Conservation (phyloP, 208 protist genomes). For the Leishmania guyanensis region DNA sequence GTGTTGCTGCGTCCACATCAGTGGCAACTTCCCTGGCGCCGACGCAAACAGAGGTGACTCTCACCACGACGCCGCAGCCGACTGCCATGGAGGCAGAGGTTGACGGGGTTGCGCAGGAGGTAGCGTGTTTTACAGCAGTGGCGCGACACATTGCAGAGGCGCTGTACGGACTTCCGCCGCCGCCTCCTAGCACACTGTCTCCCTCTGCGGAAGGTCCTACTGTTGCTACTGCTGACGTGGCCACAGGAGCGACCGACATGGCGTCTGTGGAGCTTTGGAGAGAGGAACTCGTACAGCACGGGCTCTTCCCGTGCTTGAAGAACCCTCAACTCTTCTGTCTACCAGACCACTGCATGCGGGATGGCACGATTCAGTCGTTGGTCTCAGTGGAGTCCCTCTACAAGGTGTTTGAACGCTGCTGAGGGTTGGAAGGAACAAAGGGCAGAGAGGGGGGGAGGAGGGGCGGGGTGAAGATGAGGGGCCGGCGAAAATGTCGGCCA, state of each 20-base stretch:
- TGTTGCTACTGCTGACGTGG: neutral
- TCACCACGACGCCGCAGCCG: neutral
- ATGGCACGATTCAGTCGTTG: conserved; percentile 70
- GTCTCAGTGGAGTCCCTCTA: conserved; percentile 88
- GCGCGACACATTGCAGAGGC: conserved; percentile 68
- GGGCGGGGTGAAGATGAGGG: neutral
- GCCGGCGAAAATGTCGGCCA: neutral
- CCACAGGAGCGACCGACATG: neutral
- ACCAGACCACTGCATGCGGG: conserved; percentile 50
- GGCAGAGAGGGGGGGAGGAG: neutral
- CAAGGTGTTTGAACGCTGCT: conserved; percentile 92
- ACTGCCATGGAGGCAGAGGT: conserved; percentile 28
- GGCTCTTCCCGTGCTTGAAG: conserved; percentile 71
- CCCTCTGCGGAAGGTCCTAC: neutral
- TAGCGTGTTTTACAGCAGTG: conserved; percentile 69
- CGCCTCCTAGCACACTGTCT: neutral
- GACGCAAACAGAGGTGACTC: conserved; percentile 8
- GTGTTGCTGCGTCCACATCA: neutral
- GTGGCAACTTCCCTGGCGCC: neutral
- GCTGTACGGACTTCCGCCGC: conserved; percentile 56
- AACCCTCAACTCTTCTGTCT: conserved; percentile 62
- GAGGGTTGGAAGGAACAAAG: neutral
- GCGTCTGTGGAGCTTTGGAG: conserved; percentile 1
- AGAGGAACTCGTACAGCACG: conserved; percentile 31
- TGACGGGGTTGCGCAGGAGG: conserved; percentile 52